Evolutionary conservation across 1,139 yeast species (phyloP), one percentile per base, ranked within the genome.

Genomic region (Scheffersomyces cryptocercus): DNA sequence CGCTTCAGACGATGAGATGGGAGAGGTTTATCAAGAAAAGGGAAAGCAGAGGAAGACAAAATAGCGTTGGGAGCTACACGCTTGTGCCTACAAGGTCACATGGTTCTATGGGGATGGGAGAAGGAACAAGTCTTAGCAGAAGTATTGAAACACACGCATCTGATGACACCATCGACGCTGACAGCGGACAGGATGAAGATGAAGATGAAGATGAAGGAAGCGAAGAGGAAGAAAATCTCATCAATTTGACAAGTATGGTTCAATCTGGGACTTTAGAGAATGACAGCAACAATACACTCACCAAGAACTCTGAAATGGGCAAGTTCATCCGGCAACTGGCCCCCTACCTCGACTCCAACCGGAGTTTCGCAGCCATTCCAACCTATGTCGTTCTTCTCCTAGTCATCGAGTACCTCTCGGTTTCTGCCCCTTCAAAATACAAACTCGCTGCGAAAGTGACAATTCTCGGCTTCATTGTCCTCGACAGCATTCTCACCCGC

Each of bases 1-100:
- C 36, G 33, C 48, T 66, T 38, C 60, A 60, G 16, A 44, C 43
- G 4, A 60, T 65, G 46, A 60, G 58, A 37, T 50, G 54, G 51
- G 45, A 44, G 3, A 37, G 42, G 36, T 54, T 46, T 43, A 47
- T 41, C 30, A 24, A 29, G 13, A 37, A 39, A 20, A 20, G 8
- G 26, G 26, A 20, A 20, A 20, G 26, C 5, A 36, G 28, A 11
- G 33, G 37, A 16, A 24, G 33, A 10, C 28, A 36, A n/a, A 32
- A 14, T 34, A 20, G 7, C 13, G 32, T 38, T 28, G 40, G 39
- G 7, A 29, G 20, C n/a, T 28, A 29, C 14, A 5, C 26, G 2
- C 26, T 20, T 5, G 26, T 20, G 26, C 26, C 26, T 20, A 20
- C 26, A 16, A 36, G 37, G 12, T 42, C 28, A n/a, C 38, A 11